phyloP scores from a whole-genome alignment of 371 early-diverging fungal genomes.

The Syncephalis fuscata region DNA sequence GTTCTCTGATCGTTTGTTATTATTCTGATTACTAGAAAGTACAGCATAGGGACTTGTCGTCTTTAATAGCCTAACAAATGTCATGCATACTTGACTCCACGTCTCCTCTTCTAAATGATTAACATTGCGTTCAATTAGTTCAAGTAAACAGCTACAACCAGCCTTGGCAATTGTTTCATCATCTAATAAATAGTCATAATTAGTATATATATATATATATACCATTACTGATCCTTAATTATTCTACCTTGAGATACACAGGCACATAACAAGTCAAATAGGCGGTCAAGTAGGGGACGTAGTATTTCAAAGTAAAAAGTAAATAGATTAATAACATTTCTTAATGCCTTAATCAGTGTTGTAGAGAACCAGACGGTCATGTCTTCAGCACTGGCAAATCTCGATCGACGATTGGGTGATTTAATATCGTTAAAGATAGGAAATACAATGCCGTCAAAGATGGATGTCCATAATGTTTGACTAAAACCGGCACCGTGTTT shows the following conservation, averaged over 20 bases:
- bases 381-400: constrained; percentile 24
- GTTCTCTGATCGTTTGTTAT: neutral
- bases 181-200: constrained; percentile 17
- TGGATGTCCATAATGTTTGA: constrained; percentile 64
- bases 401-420: constrained; percentile 10
- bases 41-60: constrained; percentile 55
- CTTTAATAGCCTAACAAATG: constrained; percentile 50
- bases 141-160: constrained; percentile 80
- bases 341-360: constrained; percentile 66
- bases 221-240: constrained; percentile 4
- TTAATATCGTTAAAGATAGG: constrained; percentile 77
- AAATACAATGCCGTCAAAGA: constrained; percentile 70
- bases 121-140: constrained; percentile 65
- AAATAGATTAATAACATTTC: constrained; percentile 74
- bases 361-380: constrained; percentile 35
- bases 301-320: constrained; percentile 53
- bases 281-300: constrained; percentile 44
- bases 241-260: constrained; percentile 64
- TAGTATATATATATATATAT: no score
- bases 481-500: constrained; percentile 46
- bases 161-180: constrained; percentile 82
- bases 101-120: constrained; percentile 38
- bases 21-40: neutral
- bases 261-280: constrained; percentile 57
- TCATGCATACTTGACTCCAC: constrained; percentile 55